phyloP scores from a whole-genome alignment of 257 asterid genomes.

The Solanum ossicruentum region DNA sequence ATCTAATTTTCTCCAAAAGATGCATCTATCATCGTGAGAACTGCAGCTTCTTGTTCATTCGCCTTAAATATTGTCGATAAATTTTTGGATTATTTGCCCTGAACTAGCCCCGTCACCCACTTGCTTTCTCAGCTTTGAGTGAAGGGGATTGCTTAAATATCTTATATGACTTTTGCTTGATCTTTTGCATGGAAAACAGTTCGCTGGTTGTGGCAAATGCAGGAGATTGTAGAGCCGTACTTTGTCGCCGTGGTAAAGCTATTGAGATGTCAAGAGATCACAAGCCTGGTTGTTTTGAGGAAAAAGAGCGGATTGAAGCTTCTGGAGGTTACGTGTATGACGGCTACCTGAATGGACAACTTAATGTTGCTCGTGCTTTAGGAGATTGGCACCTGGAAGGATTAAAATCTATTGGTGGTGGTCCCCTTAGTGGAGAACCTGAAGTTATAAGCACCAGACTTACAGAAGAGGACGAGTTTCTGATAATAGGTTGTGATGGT shows the following conservation, averaged over 20 bases:
- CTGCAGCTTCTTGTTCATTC: neutral
- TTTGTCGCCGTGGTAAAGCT: slow-evolving; percentile 87
- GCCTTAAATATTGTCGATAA: neutral
- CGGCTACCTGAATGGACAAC: slow-evolving; percentile 90
- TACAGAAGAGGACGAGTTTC: slow-evolving; percentile 82
- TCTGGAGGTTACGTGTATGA: slow-evolving; percentile 82
- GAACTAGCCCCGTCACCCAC: neutral
- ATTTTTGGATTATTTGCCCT: neutral
- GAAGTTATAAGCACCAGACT: slow-evolving; percentile 66
- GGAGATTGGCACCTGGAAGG: slow-evolving; percentile 99
- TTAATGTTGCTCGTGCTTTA: slow-evolving; percentile 85
- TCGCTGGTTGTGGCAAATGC: slow-evolving; percentile 93
- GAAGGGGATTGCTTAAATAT: neutral
- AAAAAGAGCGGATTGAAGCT: slow-evolving; percentile 72
- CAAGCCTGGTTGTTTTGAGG: slow-evolving; percentile 52
- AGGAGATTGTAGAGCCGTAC: slow-evolving; percentile 96
- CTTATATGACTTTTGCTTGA: neutral
- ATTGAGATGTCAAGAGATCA: slow-evolving; percentile 97
- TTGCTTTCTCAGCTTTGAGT: neutral
- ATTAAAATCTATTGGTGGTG: slow-evolving; percentile 48
- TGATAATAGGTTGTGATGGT: slow-evolving; percentile 87
- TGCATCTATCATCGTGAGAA: neutral
- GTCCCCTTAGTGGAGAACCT: slow-evolving; percentile 96
- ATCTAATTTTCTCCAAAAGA: neutral
- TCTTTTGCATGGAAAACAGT: slow-evolving; percentile 24